Base-by-base conservation (phyloP, 2,329 filamentous ascomycete species). In the Sphaerulina vaccinii region DNA sequence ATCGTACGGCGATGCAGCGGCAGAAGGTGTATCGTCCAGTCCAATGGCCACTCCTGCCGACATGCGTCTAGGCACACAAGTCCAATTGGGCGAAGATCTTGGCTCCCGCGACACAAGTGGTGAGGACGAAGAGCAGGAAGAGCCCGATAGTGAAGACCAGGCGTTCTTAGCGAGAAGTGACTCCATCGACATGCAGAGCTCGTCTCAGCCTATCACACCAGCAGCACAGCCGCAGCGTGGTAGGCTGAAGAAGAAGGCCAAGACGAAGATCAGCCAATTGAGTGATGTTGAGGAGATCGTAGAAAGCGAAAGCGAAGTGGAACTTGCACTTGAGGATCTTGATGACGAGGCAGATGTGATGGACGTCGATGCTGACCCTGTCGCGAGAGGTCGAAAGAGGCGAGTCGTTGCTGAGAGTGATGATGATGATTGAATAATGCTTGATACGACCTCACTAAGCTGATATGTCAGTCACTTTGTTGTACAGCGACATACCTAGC, bases 131-230 rank as follows among this genome's bases (percentile, higher is more conserved):
- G 70, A 71, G 7, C 72, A 74, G 16, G 71, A 71, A 39, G 70
- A 73, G 36, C 66, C 70, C 33, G 73, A 76, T 52, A 76, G 73
- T 4, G 75, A 77, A 39, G 68, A 76, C 3, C 64, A 66, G 8
- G 72, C 70, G 47, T 78, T 77, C 57, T 70, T 77, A 39, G 74
- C 70, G 0, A 71, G 71, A n/a, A 72, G 73, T 22, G 71, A 73
- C 23, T 65, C 70, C 5, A 58, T 70, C 19, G 65, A 65, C 38
- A 56, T 63, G 33, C 56, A 54, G 10, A 64, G 62, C 23, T 66
- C 62, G n/a, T 67, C 63, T 11, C 50, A 65, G 51, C 58, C 39
- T 15, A 18, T 43, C 29, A 56, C 54, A 2, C 56, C 52, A n/a
- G 46, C 53, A 16, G 27, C 24, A 7, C 33, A 21, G 32, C 27